Conservation (phyloP, 2,329 filamentous ascomycete genomes). For the Escovopsis weberi region DNA sequence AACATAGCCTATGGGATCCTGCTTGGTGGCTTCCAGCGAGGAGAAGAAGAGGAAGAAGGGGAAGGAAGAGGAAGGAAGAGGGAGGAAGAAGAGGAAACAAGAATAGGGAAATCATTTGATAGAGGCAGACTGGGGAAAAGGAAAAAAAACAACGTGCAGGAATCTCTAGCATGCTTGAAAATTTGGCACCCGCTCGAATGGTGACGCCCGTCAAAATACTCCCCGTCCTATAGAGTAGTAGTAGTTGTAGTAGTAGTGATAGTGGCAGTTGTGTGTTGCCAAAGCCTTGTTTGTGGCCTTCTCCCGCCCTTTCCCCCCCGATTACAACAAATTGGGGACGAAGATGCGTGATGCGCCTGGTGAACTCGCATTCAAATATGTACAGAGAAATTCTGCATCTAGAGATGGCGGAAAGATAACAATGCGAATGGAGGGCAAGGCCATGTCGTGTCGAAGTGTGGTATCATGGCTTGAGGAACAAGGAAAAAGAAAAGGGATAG, state of each 20-base stretch:
- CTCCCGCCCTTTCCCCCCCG: slow-evolving; percentile 3
- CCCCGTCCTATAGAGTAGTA: neutral
- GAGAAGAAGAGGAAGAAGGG: neutral
- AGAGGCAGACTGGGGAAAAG: neutral
- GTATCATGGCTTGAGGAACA: too few relatives aligned
- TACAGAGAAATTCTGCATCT: slow-evolving; percentile 5
- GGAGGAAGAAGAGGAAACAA: neutral
- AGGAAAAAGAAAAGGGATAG: slow-evolving; percentile 1
- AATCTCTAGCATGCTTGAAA: slow-evolving; percentile 2
- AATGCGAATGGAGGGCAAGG: neutral
- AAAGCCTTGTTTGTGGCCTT: neutral
- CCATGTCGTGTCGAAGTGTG: neutral
- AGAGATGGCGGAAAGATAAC: slow-evolving; percentile 3
- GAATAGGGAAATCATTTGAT: neutral
- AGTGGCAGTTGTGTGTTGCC: neutral
- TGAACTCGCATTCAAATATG: slow-evolving; percentile 6
- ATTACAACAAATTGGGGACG: slow-evolving; percentile 6
- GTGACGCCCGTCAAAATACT: slow-evolving; percentile 3
- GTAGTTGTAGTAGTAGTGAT: too few relatives aligned
- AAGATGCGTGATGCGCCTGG: slow-evolving; percentile 1
- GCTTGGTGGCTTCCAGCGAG: neutral
- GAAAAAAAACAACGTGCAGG: slow-evolving; percentile 1
- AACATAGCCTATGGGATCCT: too few relatives aligned
- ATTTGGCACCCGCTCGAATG: slow-evolving; percentile 1
- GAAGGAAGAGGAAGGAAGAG: neutral